phyloP scores from a whole-genome alignment of 2,329 filamentous ascomycete species.

The Chaetomium sp. region DNA sequence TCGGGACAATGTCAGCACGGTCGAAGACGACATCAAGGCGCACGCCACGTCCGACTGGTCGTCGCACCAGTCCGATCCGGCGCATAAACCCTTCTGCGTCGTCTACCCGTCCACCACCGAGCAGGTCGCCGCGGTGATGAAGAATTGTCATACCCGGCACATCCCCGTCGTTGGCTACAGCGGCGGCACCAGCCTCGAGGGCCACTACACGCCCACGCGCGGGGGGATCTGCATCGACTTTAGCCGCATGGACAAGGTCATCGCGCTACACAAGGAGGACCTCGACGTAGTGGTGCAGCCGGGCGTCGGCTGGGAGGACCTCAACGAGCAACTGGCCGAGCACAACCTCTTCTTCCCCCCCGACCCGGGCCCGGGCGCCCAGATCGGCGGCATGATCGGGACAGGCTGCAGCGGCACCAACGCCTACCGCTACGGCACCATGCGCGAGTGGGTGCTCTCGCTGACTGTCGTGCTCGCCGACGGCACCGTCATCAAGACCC shows the following conservation, averaged over 20 bases:
- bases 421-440: conserved; percentile 86
- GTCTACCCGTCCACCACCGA: conserved; percentile 72
- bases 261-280: conserved; percentile 70
- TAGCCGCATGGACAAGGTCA: conserved; percentile 72
- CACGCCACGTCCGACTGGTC: conserved; percentile 60
- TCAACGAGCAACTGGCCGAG: conserved; percentile 70
- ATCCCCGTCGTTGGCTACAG: conserved; percentile 86
- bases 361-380: conserved; percentile 82
- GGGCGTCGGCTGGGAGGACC: conserved; percentile 76
- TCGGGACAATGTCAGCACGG: conserved; percentile 57
- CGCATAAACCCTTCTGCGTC: conserved; percentile 58
- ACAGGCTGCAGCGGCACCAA: conserved; percentile 75
- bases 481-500: conserved; percentile 82
- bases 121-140: conserved; percentile 81
- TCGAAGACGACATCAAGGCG: conserved; percentile 45
- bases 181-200: conserved; percentile 83
- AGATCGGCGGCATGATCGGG: conserved; percentile 85
- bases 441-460: conserved; percentile 87
- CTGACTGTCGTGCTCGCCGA: conserved; percentile 86
- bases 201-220: conserved; percentile 76
- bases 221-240: conserved; percentile 86
- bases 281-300: conserved; percentile 72
- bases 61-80: conserved; percentile 44
- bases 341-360: conserved; percentile 85
- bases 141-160: conserved; percentile 70